phyloP scores from a whole-genome alignment of 2,329 filamentous ascomycete genomes.

The Alternaria sp. region DNA sequence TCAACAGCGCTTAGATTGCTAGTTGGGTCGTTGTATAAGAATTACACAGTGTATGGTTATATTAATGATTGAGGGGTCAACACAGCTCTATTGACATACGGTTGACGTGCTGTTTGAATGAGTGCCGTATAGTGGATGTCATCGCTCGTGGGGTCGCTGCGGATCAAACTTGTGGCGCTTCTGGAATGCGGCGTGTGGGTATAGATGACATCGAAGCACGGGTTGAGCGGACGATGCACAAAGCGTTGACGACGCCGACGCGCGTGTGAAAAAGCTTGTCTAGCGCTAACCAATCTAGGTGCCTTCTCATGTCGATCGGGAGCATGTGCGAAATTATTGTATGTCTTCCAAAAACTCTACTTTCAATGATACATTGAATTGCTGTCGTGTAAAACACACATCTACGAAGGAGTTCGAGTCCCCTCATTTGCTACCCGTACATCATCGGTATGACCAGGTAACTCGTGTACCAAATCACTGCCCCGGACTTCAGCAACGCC shows the following conservation, averaged over 20 bases:
- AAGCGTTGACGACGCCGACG: not conserved
- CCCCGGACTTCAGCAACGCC: not conserved
- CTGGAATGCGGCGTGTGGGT: not conserved
- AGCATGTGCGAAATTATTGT: not conserved
- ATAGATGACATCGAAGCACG: not conserved
- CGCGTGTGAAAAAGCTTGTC: not conserved
- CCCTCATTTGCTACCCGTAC: not conserved
- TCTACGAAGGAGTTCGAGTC: not conserved
- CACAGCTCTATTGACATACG: no score
- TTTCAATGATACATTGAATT: not conserved
- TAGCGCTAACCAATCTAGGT: not conserved
- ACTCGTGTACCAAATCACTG: not conserved
- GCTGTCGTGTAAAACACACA: rapidly evolving
- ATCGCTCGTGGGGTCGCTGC: not conserved
- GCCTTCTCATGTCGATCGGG: not conserved
- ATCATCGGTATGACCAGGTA: not conserved
- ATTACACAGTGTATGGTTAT: not conserved
- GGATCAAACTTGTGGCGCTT: not conserved
- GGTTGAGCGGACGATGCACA: not conserved
- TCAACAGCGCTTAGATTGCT: not conserved
- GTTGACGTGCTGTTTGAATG: not conserved
- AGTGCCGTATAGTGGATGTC: not conserved
- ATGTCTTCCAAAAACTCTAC: not conserved
- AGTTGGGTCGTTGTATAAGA: not conserved
- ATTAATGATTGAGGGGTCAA: not conserved